Evolutionary conservation across 116 monocot genomes (phyloP), one percentile per base, ranked within the genome.

Genomic region (Posidonia oceanica): DNA sequence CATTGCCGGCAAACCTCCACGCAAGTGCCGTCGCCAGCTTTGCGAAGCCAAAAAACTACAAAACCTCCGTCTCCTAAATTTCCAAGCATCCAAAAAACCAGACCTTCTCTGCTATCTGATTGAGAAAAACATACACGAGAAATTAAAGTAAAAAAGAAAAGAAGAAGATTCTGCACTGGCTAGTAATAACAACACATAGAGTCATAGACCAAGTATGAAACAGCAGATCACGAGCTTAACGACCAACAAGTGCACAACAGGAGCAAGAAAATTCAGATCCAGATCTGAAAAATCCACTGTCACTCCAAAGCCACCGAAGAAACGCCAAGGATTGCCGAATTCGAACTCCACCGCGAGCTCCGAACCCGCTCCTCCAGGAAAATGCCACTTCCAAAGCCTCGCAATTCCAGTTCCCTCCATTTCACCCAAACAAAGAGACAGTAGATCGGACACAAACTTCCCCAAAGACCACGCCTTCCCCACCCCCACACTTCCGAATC

Each of bases 11-110:
- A 60, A 86, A 87, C 71, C 84, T 84, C 90, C 90, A 86, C 11
- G 87, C 74, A 20, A 90, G 70, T 75, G 84, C 61, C 0, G 90
- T 71, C 72, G 90, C 90, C 90, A 90, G 76, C 75, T 83, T 87
- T 69, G 56, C 77, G n/a, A 13, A 41, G 17, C n/a, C n/a, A n/a
- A 18, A 21, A 12, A 29, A 21, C 21, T 68, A 21, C 52, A 36
- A 2, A 52, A 23, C 52, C 14, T 37, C n/a, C 12, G 3, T 38
- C 36, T 16, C 39, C 12, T 21, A 64, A 15, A 64, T 38, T 38
- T 15, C 13, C 16, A 38, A 39, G 64, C 5, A 64, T 64, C 4
- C 37, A 22, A 36, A 37, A 64, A 39, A 14, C 12, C 64, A 39
- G 22, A 64, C 3, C 64, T 14, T 64, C 38, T 40, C 15, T 64